Evolutionary conservation across 139 green algal genomes (phyloP), one percentile per base, ranked within the genome.

Genomic region (Desmodesmus armatus): DNA sequence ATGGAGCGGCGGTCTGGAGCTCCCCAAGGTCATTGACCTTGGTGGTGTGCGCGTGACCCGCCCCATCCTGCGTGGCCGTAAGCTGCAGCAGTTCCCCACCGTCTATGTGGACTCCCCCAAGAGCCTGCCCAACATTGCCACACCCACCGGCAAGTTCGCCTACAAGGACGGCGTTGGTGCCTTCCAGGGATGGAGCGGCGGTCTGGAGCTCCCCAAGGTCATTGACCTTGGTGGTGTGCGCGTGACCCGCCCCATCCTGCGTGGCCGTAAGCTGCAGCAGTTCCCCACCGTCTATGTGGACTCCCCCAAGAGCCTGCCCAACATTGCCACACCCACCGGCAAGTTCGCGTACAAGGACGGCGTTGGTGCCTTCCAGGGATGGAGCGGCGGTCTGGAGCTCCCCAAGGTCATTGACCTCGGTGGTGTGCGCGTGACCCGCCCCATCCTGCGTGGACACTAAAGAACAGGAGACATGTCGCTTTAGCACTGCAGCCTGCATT

Each of bases 1-100:
- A 58, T 75, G 77, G 77, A 83, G 58, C 58, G 77, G 77, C 37
- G 77, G 77, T n/a, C 58, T 83, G n/a, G 77, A 83, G 60, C 60
- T 75, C 39, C 58, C 58, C 0, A 83, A 83, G 77, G 33, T 29
- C 37, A 83, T 83, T 55, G 77, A 83, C 39, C 40, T 83, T n/a
- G 77, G 77, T 31, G 77, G 77, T 41, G 21, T 74, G 35, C 58
- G 60, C 27, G 23, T 41, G 37, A 83, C 77, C 15, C 58, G 77
- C 37, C 35, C 74, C 33, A 40, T 41, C 27, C 74, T 81, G 47
- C 74, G 74, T 17, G 74, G 74, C 33, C 74, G 74, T 39, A 81
- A 81, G 74, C 74, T 81, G 27, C 9, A 15, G n/a, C 72, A 79
- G 65, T 43, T 44, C 43, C n/a, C 13, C 29, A 25, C 13, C 33